Evolutionary conservation across 768 basidiomycete genomes (phyloP).

Genomic region (Tricholomella constricta): DNA sequence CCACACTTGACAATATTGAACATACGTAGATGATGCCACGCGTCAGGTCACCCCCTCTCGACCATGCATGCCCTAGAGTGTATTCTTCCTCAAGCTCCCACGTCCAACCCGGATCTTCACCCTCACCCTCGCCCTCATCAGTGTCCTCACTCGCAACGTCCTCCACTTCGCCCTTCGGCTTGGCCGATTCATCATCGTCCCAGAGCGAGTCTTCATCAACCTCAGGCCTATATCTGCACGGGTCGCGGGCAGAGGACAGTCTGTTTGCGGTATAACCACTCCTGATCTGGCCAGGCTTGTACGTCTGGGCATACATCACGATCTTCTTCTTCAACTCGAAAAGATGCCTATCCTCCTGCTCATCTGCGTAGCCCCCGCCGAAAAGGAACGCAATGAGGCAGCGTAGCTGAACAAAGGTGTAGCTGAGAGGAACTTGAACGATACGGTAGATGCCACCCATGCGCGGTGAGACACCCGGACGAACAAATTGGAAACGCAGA

Average conservation of each 20-base stretch:
- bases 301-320: constrained; percentile 39
- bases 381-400: constrained; percentile 66
- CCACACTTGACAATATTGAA: constrained; percentile 8
- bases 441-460: constrained; percentile 61
- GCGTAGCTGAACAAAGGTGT: constrained; percentile 67
- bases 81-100: constrained; percentile 76
- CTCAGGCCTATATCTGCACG: constrained; percentile 44
- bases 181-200: constrained; percentile 27
- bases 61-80: constrained; percentile 61
- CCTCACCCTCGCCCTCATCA: constrained; percentile 27
- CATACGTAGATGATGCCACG: constrained; percentile 68
- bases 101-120: constrained; percentile 52
- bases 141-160: constrained; percentile 36
- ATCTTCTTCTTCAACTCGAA: constrained; percentile 62
- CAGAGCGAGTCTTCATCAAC: constrained; percentile 30
- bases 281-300: constrained; percentile 56
- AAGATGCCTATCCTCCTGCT: constrained; percentile 46
- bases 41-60: constrained; percentile 40
- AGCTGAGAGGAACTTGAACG: constrained; percentile 69
- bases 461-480: constrained; percentile 29
- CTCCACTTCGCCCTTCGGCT: constrained; percentile 40
- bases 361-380: constrained; percentile 29
- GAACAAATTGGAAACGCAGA: constrained; percentile 63
- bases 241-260: constrained; percentile 55
- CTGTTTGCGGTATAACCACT: constrained; percentile 47